Conservation (phyloP, 805 yeast genomes). For the Nakazawaea wickerhamii region DNA sequence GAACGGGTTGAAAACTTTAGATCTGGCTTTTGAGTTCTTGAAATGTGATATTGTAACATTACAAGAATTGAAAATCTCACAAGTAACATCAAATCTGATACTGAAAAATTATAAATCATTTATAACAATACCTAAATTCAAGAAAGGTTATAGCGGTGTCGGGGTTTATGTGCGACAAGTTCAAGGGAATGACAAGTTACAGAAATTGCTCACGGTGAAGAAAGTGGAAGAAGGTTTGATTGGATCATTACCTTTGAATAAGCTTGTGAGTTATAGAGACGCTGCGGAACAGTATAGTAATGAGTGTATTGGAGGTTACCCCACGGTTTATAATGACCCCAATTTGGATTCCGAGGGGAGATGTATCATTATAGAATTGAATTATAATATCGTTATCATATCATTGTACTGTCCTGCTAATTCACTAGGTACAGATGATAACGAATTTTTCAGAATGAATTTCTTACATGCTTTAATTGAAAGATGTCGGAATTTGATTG, state of each 20-base stretch:
- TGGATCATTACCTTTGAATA: constrained; percentile 41
- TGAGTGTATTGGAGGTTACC: constrained; percentile 69
- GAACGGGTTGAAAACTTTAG: constrained; percentile 42
- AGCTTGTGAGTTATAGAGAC: constrained; percentile 23
- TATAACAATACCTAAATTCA: constrained; percentile 58
- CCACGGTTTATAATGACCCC: constrained; percentile 31
- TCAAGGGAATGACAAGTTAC: constrained; percentile 34
- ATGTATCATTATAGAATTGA: constrained; percentile 67
- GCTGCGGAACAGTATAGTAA: constrained; percentile 14
- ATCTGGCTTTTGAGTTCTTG: constrained; percentile 45
- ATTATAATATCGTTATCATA: constrained; percentile 54
- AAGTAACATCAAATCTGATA: constrained; percentile 37
- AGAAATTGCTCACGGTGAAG: constrained; percentile 42
- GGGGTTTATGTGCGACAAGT: constrained; percentile 69
- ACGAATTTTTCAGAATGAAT: constrained; percentile 48
- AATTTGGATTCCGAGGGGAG: constrained; percentile 81
- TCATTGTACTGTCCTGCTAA: constrained; percentile 90
- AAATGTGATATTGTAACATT: constrained; percentile 75
- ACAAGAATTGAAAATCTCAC: constrained; percentile 77
- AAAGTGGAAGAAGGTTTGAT: constrained; percentile 92
- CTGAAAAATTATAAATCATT: constrained; percentile 61
- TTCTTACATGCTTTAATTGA: constrained; percentile 57
- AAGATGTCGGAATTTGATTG: constrained; percentile 53
- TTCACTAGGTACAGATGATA: constrained; percentile 65
- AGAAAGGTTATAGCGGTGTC: constrained; percentile 90